Evolutionary conservation across 23 red algal genomes (phyloP).

Genomic region (Pyropia yezoensis): DNA sequence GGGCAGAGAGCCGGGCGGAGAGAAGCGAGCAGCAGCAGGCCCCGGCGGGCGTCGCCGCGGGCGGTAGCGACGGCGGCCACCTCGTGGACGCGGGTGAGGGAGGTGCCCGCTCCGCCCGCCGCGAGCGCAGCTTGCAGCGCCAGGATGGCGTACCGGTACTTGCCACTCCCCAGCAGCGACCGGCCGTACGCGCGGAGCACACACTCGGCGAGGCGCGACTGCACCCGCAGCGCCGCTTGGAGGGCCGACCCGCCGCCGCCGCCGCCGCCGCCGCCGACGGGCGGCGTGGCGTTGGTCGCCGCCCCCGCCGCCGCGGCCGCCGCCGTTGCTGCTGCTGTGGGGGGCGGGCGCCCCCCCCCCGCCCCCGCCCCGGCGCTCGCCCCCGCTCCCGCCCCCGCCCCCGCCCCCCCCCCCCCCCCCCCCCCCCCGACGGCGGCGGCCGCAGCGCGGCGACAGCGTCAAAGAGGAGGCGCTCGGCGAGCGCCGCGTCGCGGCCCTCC

Average conservation of each 20-base stretch:
- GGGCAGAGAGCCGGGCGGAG: slow-evolving; percentile 29
- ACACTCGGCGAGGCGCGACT: slow-evolving; percentile 24
- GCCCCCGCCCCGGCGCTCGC: too few relatives aligned
- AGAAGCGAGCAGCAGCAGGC: slow-evolving; percentile 23
- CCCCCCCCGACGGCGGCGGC: too few relatives aligned
- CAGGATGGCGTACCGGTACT: slow-evolving; percentile 60
- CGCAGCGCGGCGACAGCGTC: slow-evolving; percentile 17
- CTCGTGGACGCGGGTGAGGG: slow-evolving; percentile 14
- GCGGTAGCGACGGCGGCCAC: slow-evolving; percentile 27
- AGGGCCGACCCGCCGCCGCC: too few relatives aligned
- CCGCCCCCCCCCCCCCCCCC: too few relatives aligned
- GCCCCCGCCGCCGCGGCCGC: too few relatives aligned
- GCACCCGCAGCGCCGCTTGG: not conserved
- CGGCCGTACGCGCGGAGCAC: slow-evolving; percentile 38
- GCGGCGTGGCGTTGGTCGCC: too few relatives aligned
- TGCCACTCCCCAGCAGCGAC: slow-evolving; percentile 24
- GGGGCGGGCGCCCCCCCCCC: too few relatives aligned
- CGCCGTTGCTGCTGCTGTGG: too few relatives aligned
- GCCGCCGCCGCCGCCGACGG: too few relatives aligned
- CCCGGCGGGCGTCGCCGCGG: slow-evolving; percentile 52
- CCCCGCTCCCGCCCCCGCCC: too few relatives aligned
- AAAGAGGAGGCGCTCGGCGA: slow-evolving; percentile 60
- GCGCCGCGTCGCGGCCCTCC: slow-evolving; percentile 18
- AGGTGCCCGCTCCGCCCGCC: slow-evolving; percentile 20
- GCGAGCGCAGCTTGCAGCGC: slow-evolving; percentile 48